Percentiles rank a stretch among this genome's conserved stretches.
These are phyloP conservation scores for Epichloe glyceriae DNA, from an alignment of 2,329 filamentous ascomycete species.

Conservation along the genomic window DNA sequence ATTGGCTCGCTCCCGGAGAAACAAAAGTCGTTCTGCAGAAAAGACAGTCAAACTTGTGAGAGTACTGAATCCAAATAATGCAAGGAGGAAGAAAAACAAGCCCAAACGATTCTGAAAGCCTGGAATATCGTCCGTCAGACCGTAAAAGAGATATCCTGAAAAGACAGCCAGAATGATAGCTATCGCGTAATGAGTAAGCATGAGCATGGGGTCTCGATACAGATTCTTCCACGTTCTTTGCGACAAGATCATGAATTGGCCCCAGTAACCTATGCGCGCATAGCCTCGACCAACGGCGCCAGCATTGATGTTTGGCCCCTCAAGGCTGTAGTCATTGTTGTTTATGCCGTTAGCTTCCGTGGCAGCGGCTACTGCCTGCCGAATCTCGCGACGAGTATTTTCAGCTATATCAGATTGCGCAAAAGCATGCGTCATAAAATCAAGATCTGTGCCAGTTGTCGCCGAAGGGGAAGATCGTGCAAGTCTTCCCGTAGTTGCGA, in stretches of 20 bases:
- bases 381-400: slow-evolving; percentile 66
- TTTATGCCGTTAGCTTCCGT: slow-evolving; percentile 52
- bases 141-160: slow-evolving; percentile 91
- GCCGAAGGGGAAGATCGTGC: slow-evolving; percentile 48
- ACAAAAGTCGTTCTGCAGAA: slow-evolving; percentile 77
- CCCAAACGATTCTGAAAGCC: slow-evolving; percentile 97
- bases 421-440: slow-evolving; percentile 67
- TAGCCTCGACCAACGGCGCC: slow-evolving; percentile 66
- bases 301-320: slow-evolving; percentile 35
- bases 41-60: slow-evolving; percentile 90
- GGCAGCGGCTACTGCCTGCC: slow-evolving; percentile 51
- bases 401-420: slow-evolving; percentile 63
- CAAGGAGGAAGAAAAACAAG: slow-evolving; percentile 93
- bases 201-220: slow-evolving; percentile 93
- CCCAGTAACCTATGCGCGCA: slow-evolving; percentile 61
- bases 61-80: slow-evolving; percentile 93
- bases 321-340: slow-evolving; percentile 35
- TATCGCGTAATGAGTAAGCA: slow-evolving; percentile 97
- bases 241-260: slow-evolving; percentile 83
- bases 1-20: slow-evolving; percentile 87
- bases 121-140: slow-evolving; percentile 86
- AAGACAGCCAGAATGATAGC: slow-evolving; percentile 89
- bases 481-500: slow-evolving; percentile 57
- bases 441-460: slow-evolving; percentile 60
- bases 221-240: slow-evolving; percentile 91